Evolutionary conservation across 2,329 filamentous ascomycete genomes (phyloP).

Genomic region (Epichloe typhina): DNA sequence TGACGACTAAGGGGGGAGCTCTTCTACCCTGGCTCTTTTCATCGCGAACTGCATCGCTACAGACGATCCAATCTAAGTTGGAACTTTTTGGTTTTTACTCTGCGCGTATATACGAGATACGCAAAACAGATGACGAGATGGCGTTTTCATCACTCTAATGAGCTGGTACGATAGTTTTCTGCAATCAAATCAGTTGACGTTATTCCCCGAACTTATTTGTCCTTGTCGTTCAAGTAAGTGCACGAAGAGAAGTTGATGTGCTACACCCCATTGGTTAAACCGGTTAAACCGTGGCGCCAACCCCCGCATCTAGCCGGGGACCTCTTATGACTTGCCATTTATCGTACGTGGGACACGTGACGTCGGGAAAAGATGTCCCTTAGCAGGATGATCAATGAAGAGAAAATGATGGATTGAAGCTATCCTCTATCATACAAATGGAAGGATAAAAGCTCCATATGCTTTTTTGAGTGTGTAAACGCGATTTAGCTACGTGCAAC

Average conservation of each 20-base stretch:
- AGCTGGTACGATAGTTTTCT: neutral
- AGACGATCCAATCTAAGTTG: neutral
- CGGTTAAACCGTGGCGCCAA: neutral
- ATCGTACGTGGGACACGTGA: too few relatives aligned
- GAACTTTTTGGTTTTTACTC: neutral
- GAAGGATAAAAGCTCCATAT: too few relatives aligned
- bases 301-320: slow-evolving; percentile 2
- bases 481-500: too few relatives aligned
- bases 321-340: neutral
- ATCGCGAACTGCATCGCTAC: neutral
- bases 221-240: neutral
- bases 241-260: neutral
- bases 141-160: neutral
- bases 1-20: neutral
- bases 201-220: neutral
- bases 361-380: too few relatives aligned
- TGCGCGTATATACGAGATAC: neutral
- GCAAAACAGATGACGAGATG: neutral
- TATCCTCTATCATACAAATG: too few relatives aligned
- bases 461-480: too few relatives aligned
- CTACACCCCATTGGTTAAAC: slow-evolving; percentile 1
- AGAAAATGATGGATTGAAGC: too few relatives aligned
- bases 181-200: neutral
- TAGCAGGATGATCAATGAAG: too few relatives aligned
- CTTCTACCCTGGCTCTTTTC: neutral